Evolutionary conservation across 805 yeast genomes (phyloP).

Genomic region (Kodamaea lidongshanica): DNA sequence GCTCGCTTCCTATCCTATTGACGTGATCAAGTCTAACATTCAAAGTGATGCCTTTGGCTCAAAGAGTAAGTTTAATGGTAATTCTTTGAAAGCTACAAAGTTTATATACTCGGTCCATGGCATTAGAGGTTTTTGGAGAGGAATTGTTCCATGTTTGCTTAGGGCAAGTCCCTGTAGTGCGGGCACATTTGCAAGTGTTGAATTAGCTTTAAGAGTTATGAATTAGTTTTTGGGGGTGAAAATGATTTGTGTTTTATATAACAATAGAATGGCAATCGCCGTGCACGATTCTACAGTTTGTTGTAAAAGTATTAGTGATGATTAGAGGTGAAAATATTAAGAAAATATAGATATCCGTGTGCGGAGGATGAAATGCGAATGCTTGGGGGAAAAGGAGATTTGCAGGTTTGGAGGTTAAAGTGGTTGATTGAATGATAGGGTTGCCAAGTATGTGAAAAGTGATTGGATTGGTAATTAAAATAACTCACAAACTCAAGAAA

Average conservation of each 20-base stretch:
- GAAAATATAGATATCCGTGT: not conserved
- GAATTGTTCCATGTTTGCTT: conserved; percentile 51
- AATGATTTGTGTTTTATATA: too few species aligned
- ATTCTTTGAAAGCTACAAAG: conserved; percentile 26
- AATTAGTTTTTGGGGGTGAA: too few species aligned
- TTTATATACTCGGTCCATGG: conserved; percentile 42
- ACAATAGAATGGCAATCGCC: too few species aligned
- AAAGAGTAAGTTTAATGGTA: conserved; percentile 39
- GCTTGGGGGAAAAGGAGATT: not conserved
- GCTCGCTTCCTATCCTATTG: conserved; percentile 50
- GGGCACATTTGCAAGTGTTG: conserved; percentile 74
- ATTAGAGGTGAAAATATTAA: not conserved
- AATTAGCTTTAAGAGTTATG: conserved; percentile 53
- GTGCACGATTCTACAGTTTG: too few species aligned
- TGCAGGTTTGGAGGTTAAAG: too few species aligned
- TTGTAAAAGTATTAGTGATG: too few species aligned
- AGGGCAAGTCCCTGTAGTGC: conserved; percentile 66
- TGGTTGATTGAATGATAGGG: too few species aligned
- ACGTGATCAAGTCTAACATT: conserved; percentile 43
- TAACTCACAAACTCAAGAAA: too few species aligned
- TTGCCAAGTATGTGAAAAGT: too few species aligned
- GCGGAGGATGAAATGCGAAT: not conserved
- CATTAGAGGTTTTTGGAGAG: conserved; percentile 53
- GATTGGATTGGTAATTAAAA: too few species aligned
- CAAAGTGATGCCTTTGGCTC: conserved; percentile 50